These are phyloP conservation scores for Amaranthus palmeri DNA, from an alignment of 148 eudicot species.

Conservation along the genomic window DNA sequence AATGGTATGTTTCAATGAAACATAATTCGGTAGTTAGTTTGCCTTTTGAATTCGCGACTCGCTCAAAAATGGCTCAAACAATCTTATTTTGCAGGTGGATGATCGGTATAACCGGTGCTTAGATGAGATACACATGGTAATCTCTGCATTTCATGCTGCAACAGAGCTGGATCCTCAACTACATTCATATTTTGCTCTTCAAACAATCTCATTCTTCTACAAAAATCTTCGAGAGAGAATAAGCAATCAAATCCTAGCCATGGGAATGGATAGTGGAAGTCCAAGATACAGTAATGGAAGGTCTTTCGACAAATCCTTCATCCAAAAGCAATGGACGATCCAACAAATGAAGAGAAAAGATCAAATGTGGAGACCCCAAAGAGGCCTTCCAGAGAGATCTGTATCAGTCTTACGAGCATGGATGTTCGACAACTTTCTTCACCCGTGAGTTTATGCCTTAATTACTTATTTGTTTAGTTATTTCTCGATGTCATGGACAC, in stretches of 20 bases:
- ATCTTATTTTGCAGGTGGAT: conserved; percentile 41
- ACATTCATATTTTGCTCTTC: conserved; percentile 60
- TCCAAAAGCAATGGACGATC: conserved; percentile 87
- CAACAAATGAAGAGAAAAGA: conserved; percentile 75
- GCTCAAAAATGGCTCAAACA: conserved; percentile 28
- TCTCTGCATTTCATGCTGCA: conserved; percentile 81
- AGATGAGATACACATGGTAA: conserved; percentile 78
- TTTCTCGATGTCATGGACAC: not conserved
- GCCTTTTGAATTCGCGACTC: conserved; percentile 33
- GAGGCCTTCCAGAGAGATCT: conserved; percentile 93
- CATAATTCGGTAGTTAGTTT: too few relatives aligned
- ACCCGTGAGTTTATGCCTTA: conserved; percentile 49
- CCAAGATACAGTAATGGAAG: conserved; percentile 23
- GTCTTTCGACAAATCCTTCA: conserved; percentile 58
- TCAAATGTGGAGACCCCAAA: conserved; percentile 84
- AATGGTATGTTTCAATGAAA: conserved; percentile 41
- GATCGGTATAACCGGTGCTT: conserved; percentile 67
- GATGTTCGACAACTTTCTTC: conserved; percentile 98
- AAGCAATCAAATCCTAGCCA: conserved; percentile 58
- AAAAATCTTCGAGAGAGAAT: conserved; percentile 72
- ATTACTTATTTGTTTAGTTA: not conserved
- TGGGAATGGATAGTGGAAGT: conserved; percentile 33
- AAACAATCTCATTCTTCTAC: conserved; percentile 51
- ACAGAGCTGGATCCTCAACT: conserved; percentile 71
- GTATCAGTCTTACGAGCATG: conserved; percentile 87